phyloP scores from a whole-genome alignment of 192 early-diverging fungal genomes.

The Coemansia brasiliensis region DNA sequence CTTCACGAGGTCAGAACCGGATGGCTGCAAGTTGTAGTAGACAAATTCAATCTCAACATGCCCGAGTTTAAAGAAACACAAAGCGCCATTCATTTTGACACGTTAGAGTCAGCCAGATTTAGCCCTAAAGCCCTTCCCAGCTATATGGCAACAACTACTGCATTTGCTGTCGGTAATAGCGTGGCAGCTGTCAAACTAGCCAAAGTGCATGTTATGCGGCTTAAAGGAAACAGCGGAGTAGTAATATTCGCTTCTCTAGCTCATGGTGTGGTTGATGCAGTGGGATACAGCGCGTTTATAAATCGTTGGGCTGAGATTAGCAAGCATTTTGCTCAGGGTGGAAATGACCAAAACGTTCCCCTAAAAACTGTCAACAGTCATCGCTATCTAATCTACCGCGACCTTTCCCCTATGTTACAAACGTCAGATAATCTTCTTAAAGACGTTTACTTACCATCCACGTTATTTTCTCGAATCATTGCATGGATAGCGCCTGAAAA shows the following conservation, averaged over 20 bases:
- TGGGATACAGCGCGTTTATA: neutral
- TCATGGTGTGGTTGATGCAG: neutral
- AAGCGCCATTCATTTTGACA: slow-evolving; percentile 19
- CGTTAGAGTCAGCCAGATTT: slow-evolving; percentile 8
- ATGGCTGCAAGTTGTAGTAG: slow-evolving; percentile 12
- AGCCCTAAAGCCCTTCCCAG: slow-evolving; percentile 24
- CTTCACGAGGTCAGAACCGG: slow-evolving; percentile 9
- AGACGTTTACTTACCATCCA: neutral
- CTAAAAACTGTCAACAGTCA: neutral
- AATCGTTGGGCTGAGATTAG: slow-evolving; percentile 1
- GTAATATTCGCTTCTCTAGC: neutral
- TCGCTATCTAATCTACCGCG: neutral
- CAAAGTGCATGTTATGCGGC: neutral
- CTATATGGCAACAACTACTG: slow-evolving; percentile 11
- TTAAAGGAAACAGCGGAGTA: slow-evolving; percentile 2
- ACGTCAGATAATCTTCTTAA: neutral
- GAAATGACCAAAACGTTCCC: neutral
- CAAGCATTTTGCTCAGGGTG: neutral
- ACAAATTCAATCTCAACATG: slow-evolving; percentile 31
- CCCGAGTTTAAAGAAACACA: slow-evolving; percentile 33
- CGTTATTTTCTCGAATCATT: neutral
- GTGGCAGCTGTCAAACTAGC: neutral
- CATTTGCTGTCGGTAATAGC: neutral
- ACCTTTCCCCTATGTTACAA: neutral
- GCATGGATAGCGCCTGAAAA: slow-evolving; percentile 7